phyloP scores from a whole-genome alignment of 2,329 filamentous ascomycete species.

The Byssochlamys sp. region DNA sequence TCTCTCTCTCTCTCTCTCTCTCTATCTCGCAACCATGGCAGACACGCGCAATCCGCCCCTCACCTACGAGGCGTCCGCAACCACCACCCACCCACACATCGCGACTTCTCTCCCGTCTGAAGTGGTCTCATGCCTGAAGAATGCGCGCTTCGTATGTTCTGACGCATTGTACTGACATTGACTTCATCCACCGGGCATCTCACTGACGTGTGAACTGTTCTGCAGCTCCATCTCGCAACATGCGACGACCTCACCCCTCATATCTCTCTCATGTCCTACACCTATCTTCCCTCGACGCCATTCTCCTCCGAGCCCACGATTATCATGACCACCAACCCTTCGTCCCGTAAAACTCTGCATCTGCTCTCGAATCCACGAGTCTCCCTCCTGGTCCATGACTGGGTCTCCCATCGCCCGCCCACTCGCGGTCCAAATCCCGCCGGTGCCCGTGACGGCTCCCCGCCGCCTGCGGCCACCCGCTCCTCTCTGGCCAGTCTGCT shows the following conservation, averaged over 20 bases:
- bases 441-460: slow-evolving; percentile 51
- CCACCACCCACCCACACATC: slow-evolving; percentile 60
- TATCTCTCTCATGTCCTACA: slow-evolving; percentile 98
- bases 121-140: slow-evolving; percentile 83
- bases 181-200: slow-evolving; percentile 7
- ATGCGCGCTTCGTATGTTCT: slow-evolving; percentile 74
- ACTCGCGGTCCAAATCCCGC: slow-evolving; percentile 51
- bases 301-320: slow-evolving; percentile 67
- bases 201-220: slow-evolving; percentile 1
- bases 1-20: neutral
- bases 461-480: slow-evolving; percentile 51
- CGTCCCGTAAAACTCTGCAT: slow-evolving; percentile 63
- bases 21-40: slow-evolving; percentile 24
- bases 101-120: slow-evolving; percentile 66
- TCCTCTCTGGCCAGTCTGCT: slow-evolving; percentile 74
- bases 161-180: slow-evolving; percentile 2
- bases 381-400: slow-evolving; percentile 92
- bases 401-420: slow-evolving; percentile 85
- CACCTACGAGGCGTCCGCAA: slow-evolving; percentile 65
- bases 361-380: slow-evolving; percentile 76
- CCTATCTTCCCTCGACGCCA: slow-evolving; percentile 74
- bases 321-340: slow-evolving; percentile 81
- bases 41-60: slow-evolving; percentile 54
- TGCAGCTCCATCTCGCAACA: slow-evolving; percentile 86
- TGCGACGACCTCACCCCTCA: slow-evolving; percentile 75